These are phyloP conservation scores for Pseudogymnoascus sp. DNA, from an alignment of 2,329 filamentous ascomycete species.

Conservation along the genomic window DNA sequence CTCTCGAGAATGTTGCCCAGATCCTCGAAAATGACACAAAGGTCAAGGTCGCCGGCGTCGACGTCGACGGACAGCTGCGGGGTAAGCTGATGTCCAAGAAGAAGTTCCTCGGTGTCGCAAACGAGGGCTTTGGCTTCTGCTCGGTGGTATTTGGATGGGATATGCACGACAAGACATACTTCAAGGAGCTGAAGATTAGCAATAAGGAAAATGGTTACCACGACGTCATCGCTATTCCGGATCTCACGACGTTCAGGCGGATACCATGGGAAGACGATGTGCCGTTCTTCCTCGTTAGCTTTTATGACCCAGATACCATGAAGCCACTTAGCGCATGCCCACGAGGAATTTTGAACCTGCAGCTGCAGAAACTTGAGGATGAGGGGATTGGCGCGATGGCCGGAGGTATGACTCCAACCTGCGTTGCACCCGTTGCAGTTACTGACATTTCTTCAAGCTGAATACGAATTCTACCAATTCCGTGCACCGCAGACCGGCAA, in stretches of 20 bases:
- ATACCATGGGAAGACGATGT: conserved; percentile 88
- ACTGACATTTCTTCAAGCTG: conserved; percentile 46
- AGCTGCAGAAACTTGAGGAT: conserved; percentile 57
- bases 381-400: conserved; percentile 79
- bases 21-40: conserved; percentile 64
- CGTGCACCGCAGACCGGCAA: conserved; percentile 49
- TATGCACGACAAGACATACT: conserved; percentile 90
- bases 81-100: conserved; percentile 89
- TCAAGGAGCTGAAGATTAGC: conserved; percentile 74
- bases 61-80: conserved; percentile 79
- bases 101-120: conserved; percentile 80
- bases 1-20: conserved; percentile 29
- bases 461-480: conserved; percentile 95
- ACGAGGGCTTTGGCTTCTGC: conserved; percentile 83
- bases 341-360: conserved; percentile 61
- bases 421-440: conserved; percentile 7
- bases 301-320: conserved; percentile 70
- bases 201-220: conserved; percentile 87
- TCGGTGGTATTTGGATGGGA: conserved; percentile 95
- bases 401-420: conserved; percentile 54
- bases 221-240: conserved; percentile 74
- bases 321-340: conserved; percentile 70
- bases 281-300: conserved; percentile 77
- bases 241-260: conserved; percentile 67
- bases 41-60: conserved; percentile 81